Base-by-base conservation (phyloP, 805 yeast species). In the Helenozyma baotianmanensis region DNA sequence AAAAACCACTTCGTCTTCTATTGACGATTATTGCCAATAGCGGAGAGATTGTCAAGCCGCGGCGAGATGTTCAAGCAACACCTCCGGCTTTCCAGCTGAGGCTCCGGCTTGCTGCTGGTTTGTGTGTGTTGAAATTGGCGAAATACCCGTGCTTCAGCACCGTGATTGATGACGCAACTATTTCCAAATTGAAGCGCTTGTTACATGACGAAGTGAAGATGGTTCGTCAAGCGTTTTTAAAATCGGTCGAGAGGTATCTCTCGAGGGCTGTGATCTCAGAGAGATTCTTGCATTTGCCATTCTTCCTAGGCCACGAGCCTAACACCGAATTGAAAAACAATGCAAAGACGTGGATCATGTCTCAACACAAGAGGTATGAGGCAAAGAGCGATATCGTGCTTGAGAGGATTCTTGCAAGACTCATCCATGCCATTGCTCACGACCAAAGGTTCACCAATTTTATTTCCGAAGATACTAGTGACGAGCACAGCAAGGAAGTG, bases 301-400 rank as follows among this genome's bases (percentile, higher is more conserved):
- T 82, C 51, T 81, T 84, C 51, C 66, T 74, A 46, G 95, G 92
- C 1, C 78, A 76, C 49, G 97, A 88, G 49, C 90, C 94, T 0
- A 70, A 74, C 18, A 47, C 45, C 3, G 55, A 56, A 1, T 51
- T 86, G 24, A 73, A 68, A 39, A 54, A 59, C 1, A 72, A 74
- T 25, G 70, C 76, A 0, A 66, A 68, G 23, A 81, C 80, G 1
- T 88, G 96, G 96, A 68, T 85, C 4, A 67, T 70, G 28, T 80
- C 90, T 1, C 67, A 80, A 11, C 70, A 72, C 40, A 56, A 56
- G 16, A 56, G 71, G 32, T 50, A 56, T 12, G 48, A 48, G 21
- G 54, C 55, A 6, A 58, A 47, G 28, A 45, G 47, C 6, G 70
- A 70, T 15, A 64, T 78, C 9, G 62, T 62, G 9, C 76, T 80